Evolutionary conservation across 2,329 filamentous ascomycete genomes (phyloP), one percentile per base, ranked within the genome.

Genomic region (Monosporascus ibericus): DNA sequence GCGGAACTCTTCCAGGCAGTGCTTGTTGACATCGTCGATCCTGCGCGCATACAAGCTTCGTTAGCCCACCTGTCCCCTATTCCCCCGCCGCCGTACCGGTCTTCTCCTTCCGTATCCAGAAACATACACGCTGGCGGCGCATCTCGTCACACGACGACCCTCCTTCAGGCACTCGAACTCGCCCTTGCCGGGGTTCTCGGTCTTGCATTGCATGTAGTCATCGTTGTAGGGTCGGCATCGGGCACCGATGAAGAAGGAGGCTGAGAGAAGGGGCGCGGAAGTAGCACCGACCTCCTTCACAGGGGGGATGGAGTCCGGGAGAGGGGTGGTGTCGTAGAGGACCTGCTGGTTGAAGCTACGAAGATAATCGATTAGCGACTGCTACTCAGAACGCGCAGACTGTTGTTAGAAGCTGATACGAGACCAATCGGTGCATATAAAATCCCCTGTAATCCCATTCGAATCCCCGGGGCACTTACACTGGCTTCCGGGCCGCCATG

Each of bases 201-300:
- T 89, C 86, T 99, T 99, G 87, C 94, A 99, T 78, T 95, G 89
- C 92, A 99, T 99, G 77, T 88, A 99, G 76, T 99, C 94, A 79
- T 99, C 94, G 75, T 97, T 97, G 81, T 92, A 99, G 53, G 88
- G 79, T 71, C 83, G 87, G 85, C 94, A 99, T 68, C 92, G 87
- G 61, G 91, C 92, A 58, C 94, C 94, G 70, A 99, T 99, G 73
- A 97, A 99, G 81, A 89, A 99, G 49, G 90, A 85, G 34, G 94
- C 94, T 60, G 90, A 95, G 55, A 95, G 79, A 44, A 99, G 82
- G 51, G 94, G 94, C 39, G 92, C 94, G 53, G 92, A 97, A 67
- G 87, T 95, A 68, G 90, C 84, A 67, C 94, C 94, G 62, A 99
- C 84, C 76, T 99, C 94, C 73, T 89, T 82, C 72, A 99, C 94